Evolutionary conservation across 2,329 filamentous ascomycete species (phyloP).

Genomic region (Verticillium dahliae): DNA sequence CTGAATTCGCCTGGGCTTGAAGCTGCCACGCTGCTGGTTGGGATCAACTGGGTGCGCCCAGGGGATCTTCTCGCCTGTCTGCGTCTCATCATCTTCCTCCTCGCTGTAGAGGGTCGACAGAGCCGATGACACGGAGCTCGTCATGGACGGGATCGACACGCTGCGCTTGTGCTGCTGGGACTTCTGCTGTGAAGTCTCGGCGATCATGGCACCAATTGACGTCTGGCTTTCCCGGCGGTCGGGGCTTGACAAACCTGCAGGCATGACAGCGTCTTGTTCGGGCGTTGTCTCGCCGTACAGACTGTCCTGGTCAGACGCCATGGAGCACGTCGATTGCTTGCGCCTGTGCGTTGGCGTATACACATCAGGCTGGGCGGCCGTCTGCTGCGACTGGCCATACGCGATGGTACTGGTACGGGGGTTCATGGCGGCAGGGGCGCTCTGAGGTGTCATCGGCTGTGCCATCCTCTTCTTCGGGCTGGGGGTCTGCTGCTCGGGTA

Average conservation of each 20-base stretch:
- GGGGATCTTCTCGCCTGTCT: neutral
- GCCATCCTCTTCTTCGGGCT: conserved; percentile 2
- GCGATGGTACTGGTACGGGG: neutral
- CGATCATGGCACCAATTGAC: conserved; percentile 7
- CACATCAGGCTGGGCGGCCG: neutral
- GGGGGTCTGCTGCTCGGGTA: neutral
- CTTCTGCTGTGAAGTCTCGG: conserved; percentile 13
- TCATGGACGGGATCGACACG: conserved; percentile 19
- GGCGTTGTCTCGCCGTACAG: conserved; percentile 28
- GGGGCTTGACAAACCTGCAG: conserved; percentile 35
- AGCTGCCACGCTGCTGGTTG: neutral
- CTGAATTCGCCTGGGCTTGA: conserved; percentile 1
- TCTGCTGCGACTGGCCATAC: neutral
- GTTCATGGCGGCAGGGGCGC: neutral
- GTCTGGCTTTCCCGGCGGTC: conserved; percentile 22
- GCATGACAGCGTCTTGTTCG: conserved; percentile 20
- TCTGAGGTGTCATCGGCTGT: neutral
- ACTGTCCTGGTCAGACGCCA: conserved; percentile 26
- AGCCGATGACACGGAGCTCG: conserved; percentile 43
- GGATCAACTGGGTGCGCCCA: neutral
- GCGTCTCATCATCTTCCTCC: conserved; percentile 35
- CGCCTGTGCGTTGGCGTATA: conserved; percentile 1
- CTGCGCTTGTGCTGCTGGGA: conserved; percentile 7
- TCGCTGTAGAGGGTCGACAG: conserved; percentile 52
- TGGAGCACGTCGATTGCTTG: conserved; percentile 5